Conservation (phyloP, 768 basidiomycete genomes). For the Lepiota brunneoincarnata region DNA sequence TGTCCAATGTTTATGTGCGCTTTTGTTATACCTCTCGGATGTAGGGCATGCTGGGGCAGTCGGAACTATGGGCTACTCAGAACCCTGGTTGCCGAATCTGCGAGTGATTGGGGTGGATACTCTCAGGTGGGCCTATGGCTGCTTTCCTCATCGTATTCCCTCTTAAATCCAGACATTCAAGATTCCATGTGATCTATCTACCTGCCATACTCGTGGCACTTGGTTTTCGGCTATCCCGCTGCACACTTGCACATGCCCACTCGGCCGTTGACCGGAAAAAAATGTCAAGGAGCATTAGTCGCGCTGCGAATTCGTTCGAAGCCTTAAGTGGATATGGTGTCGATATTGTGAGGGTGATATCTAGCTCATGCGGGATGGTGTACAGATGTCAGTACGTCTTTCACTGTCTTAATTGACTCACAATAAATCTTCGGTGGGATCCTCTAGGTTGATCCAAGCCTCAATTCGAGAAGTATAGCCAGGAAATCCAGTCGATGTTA, state of each 20-base stretch:
- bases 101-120: constrained; percentile 95
- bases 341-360: constrained; percentile 79
- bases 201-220: constrained; percentile 83
- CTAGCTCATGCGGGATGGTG: constrained; percentile 74
- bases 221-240: constrained; percentile 35
- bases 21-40: constrained; percentile 81
- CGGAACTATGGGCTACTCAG: constrained; percentile 10
- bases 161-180: constrained; percentile 23
- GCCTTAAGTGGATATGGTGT: constrained; percentile 67
- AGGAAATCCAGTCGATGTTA: constrained; percentile 57
- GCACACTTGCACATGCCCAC: constrained; percentile 59
- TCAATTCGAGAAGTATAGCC: constrained; percentile 61
- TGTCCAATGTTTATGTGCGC: constrained; percentile 91
- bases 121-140: constrained; percentile 47
- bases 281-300: constrained; percentile 89
- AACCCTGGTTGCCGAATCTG: constrained; percentile 76
- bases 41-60: constrained; percentile 58
- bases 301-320: constrained; percentile 78
- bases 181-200: constrained; percentile 87
- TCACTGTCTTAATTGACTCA: background rate
- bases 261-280: constrained; percentile 80
- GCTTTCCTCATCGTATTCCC: background rate
- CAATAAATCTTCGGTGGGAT: too few species aligned
- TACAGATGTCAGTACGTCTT: constrained; percentile 66
- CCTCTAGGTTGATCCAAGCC: constrained; percentile 79